These are phyloP conservation scores for Colletotrichum orbiculare DNA, from an alignment of 2,329 filamentous ascomycete species.

Conservation along the genomic window DNA sequence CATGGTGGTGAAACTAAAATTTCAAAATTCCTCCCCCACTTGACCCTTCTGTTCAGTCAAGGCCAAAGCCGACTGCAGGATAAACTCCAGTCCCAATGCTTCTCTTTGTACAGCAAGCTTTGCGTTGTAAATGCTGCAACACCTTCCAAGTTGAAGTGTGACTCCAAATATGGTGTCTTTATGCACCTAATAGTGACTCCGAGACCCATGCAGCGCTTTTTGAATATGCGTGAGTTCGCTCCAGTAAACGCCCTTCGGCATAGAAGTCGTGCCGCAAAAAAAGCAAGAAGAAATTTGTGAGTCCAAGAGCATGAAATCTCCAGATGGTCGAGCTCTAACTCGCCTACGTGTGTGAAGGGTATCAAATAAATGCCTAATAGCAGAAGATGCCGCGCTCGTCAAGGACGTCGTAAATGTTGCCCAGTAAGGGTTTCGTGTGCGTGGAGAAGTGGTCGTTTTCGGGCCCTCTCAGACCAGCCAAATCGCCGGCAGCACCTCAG, in stretches of 20 bases:
- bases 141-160: slow-evolving; percentile 10
- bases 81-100: slow-evolving; percentile 18
- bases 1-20: neutral
- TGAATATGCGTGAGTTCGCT: neutral
- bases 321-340: slow-evolving; percentile 22
- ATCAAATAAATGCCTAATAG: slow-evolving; percentile 40
- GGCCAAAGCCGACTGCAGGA: slow-evolving; percentile 9
- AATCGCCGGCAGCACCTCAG: slow-evolving; percentile 30
- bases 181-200: slow-evolving; percentile 33
- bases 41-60: slow-evolving; percentile 2
- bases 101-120: neutral
- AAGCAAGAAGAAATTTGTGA: neutral
- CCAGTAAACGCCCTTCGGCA: neutral
- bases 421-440: neutral
- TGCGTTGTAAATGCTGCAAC: slow-evolving; percentile 2
- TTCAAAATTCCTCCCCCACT: slow-evolving; percentile 9
- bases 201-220: slow-evolving; percentile 5
- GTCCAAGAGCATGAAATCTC: too few species aligned
- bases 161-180: neutral
- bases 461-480: too few species aligned
- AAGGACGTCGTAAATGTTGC: slow-evolving; percentile 5
- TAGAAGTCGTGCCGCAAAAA: neutral
- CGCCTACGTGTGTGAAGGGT: slow-evolving; percentile 32
- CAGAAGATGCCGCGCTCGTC: slow-evolving; percentile 35
- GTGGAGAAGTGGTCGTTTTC: neutral